phyloP scores from a whole-genome alignment of 148 eudicot genomes.

The Talinum fruticosum region DNA sequence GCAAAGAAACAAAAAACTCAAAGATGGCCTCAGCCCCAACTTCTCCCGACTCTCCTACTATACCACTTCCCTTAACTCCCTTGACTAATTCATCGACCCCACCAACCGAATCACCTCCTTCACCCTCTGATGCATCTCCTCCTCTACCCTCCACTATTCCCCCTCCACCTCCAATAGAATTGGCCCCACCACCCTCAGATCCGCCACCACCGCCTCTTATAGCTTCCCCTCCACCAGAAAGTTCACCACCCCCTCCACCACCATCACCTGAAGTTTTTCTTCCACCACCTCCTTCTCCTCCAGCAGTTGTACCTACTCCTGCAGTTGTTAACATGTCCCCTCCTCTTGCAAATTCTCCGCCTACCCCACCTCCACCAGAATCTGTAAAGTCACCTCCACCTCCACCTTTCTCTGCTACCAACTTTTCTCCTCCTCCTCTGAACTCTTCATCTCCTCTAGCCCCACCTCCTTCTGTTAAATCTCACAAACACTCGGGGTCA shows the following conservation, averaged over 20 bases:
- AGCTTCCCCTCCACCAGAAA: conserved; percentile 27
- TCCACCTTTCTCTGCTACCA: conserved; percentile 1
- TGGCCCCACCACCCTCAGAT: neutral
- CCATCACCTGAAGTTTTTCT: conserved; percentile 23
- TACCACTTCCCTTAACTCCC: conserved; percentile 15
- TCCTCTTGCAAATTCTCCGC: conserved; percentile 31
- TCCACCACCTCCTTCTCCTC: conserved; percentile 28
- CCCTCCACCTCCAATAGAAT: conserved; percentile 16
- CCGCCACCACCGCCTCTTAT: conserved; percentile 15
- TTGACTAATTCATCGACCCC: conserved; percentile 13
- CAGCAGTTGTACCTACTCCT: conserved; percentile 29
- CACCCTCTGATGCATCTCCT: conserved; percentile 21
- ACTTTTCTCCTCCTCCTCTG: conserved; percentile 23
- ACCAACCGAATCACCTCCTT: conserved; percentile 15
- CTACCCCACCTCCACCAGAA: conserved; percentile 17
- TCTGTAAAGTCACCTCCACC: conserved; percentile 32
- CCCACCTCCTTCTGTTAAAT: conserved; percentile 36
- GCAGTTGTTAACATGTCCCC: conserved; percentile 19
- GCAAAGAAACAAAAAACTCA: conserved; percentile 16
- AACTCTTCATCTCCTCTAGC: conserved; percentile 29
- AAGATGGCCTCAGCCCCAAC: conserved; percentile 60
- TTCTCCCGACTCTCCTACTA: conserved; percentile 32
- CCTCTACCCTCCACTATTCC: conserved; percentile 27
- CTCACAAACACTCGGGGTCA: conserved; percentile 27
- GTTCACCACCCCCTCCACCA: conserved; percentile 8